Evolutionary conservation across 78 protist species (phyloP), one percentile per base, ranked within the genome.

Genomic region (Pelomyxa schiedti): DNA sequence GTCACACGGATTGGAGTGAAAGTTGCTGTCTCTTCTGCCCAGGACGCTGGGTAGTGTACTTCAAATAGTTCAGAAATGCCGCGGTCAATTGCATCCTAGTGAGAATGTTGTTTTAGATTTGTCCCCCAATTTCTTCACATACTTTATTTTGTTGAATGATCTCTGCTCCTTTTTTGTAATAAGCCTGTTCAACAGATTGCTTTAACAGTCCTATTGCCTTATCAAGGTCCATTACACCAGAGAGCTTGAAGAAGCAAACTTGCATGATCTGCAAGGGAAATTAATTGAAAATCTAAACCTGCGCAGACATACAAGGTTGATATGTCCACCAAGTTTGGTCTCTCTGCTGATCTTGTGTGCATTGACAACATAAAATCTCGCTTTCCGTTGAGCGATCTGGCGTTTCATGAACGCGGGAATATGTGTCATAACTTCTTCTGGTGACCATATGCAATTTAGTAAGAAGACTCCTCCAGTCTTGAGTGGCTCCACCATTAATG

Each of bases 141-240:
- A n/a, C n/a, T n/a, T n/a, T n/a, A n/a, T n/a, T 88, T 66, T 3
- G 24, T 29, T 81, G 58, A 65, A 88, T 83, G 65, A 88, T 69
- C 22, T 68, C 69, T 28, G 53, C 72, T 36, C 92, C 89, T 78
- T 83, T 83, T 32, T 43, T 30, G 38, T 64, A 38, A 67, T 76
- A 88, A 52, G 40, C 72, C 41, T 81, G 41, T 26, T 1, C 69
- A 28, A 88, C 66, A 16, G 42, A 3, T 40, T 83, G 39, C 75
- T 85, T 80, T 39, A 88, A 66, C 28, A 83, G 42, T 42, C n/a
- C 35, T 22, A 88, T 71, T 7, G 92, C 92, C n/a, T 81, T 26
- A 8, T 88, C 86, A 37, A 81, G 8, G 1, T 84, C 86, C 38
- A 81, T 2, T 40, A 85, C 90, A 6, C 42, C 35, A 41, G 90